phyloP scores from a whole-genome alignment of 345 rosid species.

The Bretschneidera sinensis region DNA sequence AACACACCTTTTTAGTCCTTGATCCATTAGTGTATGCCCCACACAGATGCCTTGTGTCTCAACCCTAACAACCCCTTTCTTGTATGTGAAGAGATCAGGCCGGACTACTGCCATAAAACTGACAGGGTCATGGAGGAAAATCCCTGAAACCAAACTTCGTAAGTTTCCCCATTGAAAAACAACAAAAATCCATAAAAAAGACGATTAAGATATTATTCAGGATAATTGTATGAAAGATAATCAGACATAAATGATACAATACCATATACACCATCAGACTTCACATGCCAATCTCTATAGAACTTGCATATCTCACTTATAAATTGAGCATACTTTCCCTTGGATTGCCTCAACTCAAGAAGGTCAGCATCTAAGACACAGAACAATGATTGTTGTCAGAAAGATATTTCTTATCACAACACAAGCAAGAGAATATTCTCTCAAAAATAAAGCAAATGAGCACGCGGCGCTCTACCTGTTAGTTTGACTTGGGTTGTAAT shows the following conservation, averaged over 20 bases:
- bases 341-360: slow-evolving; percentile 45
- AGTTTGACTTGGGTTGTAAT: slow-evolving; percentile 83
- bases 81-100: slow-evolving; percentile 86
- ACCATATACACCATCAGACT: slow-evolving; percentile 89
- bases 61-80: slow-evolving; percentile 82
- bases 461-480: slow-evolving; percentile 42
- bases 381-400: slow-evolving; percentile 12
- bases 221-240: neutral
- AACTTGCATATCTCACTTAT: slow-evolving; percentile 72
- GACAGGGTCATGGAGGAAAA: slow-evolving; percentile 90
- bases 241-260: slow-evolving; percentile 11
- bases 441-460: no score
- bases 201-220: neutral
- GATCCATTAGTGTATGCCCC: slow-evolving; percentile 93
- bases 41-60: slow-evolving; percentile 86
- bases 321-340: slow-evolving; percentile 58
- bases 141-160: slow-evolving; percentile 44
- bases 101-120: slow-evolving; percentile 72
- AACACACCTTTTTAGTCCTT: slow-evolving; percentile 71
- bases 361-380: slow-evolving; percentile 58
- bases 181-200: neutral
- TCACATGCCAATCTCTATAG: slow-evolving; percentile 92
- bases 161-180: neutral
- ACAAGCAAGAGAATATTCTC: neutral
- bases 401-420: slow-evolving; percentile 2